A percentile compares a stretch with the other conserved stretches of the same genome.
phyloP scores from a whole-genome alignment of 2,329 filamentous ascomycete genomes.

The Dactylonectria macrodidyma region DNA sequence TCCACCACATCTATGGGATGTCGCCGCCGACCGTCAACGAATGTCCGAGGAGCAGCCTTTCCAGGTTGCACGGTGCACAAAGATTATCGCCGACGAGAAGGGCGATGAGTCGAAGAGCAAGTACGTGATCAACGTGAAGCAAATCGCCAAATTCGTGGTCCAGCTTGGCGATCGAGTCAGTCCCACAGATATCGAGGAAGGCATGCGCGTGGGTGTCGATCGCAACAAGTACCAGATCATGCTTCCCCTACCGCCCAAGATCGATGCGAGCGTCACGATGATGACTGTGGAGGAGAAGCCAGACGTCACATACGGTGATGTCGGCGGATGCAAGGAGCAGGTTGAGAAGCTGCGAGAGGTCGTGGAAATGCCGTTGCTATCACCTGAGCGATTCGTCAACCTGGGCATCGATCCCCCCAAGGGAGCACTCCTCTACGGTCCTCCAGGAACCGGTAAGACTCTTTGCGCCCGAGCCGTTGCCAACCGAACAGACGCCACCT shows the following conservation, averaged over 20 bases:
- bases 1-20: constrained; percentile 98
- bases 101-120: constrained; percentile 96
- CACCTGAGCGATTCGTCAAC: constrained; percentile 96
- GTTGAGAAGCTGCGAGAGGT: constrained; percentile 99
- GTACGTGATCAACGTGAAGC: constrained; percentile 99
- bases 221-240: constrained; percentile 99
- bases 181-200: constrained; percentile 98
- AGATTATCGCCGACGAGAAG: constrained; percentile 98
- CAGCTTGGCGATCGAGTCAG: constrained; percentile 97
- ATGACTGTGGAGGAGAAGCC: constrained; percentile 99
- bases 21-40: constrained; percentile 96
- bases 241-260: constrained; percentile 95
- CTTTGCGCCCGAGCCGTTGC: constrained; percentile 97
- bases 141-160: constrained; percentile 99
- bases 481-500: constrained; percentile 97
- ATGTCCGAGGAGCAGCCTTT: constrained; percentile 99
- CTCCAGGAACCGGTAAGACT: constrained; percentile 98
- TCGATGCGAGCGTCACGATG: constrained; percentile 99
- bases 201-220: constrained; percentile 98
- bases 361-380: constrained; percentile 97
- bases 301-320: constrained; percentile 98
- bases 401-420: constrained; percentile 99
- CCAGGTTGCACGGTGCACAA: constrained; percentile 97
- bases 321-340: constrained; percentile 99
- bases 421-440: constrained; percentile 95